Evolutionary conservation across 495 filamentous ascomycete genomes (phyloP).

Genomic region (Lasiosphaeris hirsuta): DNA sequence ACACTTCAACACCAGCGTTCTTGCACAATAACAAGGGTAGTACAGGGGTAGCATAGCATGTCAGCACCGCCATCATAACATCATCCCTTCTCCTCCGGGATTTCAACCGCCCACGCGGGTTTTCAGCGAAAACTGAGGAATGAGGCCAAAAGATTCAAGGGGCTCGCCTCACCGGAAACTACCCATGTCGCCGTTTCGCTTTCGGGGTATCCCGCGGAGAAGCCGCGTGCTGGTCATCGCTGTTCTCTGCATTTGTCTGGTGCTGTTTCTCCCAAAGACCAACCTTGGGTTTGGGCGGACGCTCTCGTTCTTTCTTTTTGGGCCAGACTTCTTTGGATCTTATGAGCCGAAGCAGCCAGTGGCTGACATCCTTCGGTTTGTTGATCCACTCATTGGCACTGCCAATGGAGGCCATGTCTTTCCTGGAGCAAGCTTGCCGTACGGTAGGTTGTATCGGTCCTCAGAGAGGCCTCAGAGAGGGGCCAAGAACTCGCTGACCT

Average conservation of each 20-base stretch:
- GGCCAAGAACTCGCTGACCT: conserved; percentile 13
- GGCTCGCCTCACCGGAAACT: conserved; percentile 22
- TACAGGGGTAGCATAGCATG: too few species aligned
- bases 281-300: conserved; percentile 17
- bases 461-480: neutral
- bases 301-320: conserved; percentile 25
- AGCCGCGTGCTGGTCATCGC: conserved; percentile 33
- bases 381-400: conserved; percentile 40
- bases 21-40: too few species aligned
- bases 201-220: conserved; percentile 36
- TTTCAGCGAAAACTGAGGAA: neutral
- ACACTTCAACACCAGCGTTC: too few species aligned
- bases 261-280: conserved; percentile 28
- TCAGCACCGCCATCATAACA: too few species aligned
- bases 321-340: conserved; percentile 18
- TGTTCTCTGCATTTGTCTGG: conserved; percentile 26
- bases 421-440: conserved; percentile 66
- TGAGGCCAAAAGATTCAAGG: neutral
- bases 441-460: conserved; percentile 41
- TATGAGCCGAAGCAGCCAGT: conserved; percentile 12
- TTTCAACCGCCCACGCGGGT: too few species aligned
- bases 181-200: conserved; percentile 24
- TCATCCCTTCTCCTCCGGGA: too few species aligned
- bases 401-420: conserved; percentile 58
- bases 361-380: conserved; percentile 35